Base-by-base conservation (phyloP, 148 eudicot species). In the Amaranthus palmeri region DNA sequence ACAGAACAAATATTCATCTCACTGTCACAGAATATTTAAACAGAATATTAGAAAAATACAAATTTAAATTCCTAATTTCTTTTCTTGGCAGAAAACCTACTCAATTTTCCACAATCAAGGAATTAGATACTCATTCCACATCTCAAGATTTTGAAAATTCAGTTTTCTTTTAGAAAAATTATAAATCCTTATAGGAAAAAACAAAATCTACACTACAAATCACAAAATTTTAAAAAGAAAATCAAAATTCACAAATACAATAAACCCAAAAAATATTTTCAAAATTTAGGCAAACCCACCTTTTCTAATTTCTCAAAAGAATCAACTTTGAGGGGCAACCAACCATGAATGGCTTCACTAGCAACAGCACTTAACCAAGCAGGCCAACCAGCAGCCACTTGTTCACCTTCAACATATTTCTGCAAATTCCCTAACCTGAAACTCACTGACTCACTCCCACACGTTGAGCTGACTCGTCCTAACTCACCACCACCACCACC, bases 351-450 rank as follows among this genome's bases (percentile, higher is more conserved):
- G 53, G 99, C 99, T 72, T 95, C 99, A 41, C 96, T 91, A 36
- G 99, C 97, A 42, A 95, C 99, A 15, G 97, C 96, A 53, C 87
- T 88, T 7, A 95, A 87, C 99, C 99, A 95, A 46, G 96, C 93
- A 13, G 99, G 99, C 99, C 99, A 95, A 2, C 99, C 99, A n/a
- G 99, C 99, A 13, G 99, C 99, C 49, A 86, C 88, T 41, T 91
- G 96, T 50, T 89, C 98, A 3, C 85, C 88, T 46, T 88, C 99
- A 12, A 86, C 92, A 50, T 86, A 84, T 82, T 83, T 95, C 60
- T 84, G 86, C 89, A 91, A 70, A 61, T 85, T 93, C 74, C 98
- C 96, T 52, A 91, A 74, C 81, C 97, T 79, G 64, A 89, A 95
- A 61, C 97, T 95, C 85, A 83, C 76, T 13, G 97, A 91, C 74